These are phyloP conservation scores for Chytriomyces confervae DNA, from an alignment of 192 early-diverging fungal species.

Conservation along the genomic window DNA sequence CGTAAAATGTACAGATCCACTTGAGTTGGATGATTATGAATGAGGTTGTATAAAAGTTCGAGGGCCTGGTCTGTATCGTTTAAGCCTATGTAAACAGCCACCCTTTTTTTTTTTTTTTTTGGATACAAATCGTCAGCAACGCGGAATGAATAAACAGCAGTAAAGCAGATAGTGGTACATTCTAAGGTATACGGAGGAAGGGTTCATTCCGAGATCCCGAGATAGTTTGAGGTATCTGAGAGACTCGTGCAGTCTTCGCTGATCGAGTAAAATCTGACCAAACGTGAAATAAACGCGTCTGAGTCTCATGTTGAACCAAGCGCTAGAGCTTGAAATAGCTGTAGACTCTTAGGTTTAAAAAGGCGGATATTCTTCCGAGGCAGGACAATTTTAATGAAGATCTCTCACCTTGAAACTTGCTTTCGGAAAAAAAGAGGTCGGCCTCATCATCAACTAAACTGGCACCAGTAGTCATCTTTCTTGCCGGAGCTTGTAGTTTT, in stretches of 20 bases:
- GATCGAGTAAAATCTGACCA: constrained; percentile 55
- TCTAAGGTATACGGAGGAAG: constrained; percentile 30
- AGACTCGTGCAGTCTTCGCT: constrained; percentile 51
- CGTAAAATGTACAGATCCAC: constrained; percentile 54
- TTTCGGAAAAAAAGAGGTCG: constrained; percentile 6
- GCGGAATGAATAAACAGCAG: neutral
- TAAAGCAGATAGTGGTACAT: constrained; percentile 27
- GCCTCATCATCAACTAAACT: constrained; percentile 4
- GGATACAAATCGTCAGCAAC: constrained; percentile 10
- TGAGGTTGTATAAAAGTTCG: constrained; percentile 48
- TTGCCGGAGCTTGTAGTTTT: neutral
- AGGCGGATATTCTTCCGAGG: neutral
- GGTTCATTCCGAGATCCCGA: constrained; percentile 29
- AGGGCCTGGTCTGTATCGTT: constrained; percentile 43
- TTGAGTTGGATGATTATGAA: constrained; percentile 30
- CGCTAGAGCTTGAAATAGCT: constrained; percentile 19
- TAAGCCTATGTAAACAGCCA: constrained; percentile 42
- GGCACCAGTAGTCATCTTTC: neutral
- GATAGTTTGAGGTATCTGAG: constrained; percentile 39
- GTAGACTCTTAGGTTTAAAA: neutral
- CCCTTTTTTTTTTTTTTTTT: constrained; percentile 15
- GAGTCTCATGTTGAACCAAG: constrained; percentile 18
- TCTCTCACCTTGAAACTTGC: constrained; percentile 28
- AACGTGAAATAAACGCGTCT: constrained; percentile 41
- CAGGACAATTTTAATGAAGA: neutral